Conservation (phyloP, 2,329 filamentous ascomycete species). For the Geosmithia putterillii region DNA sequence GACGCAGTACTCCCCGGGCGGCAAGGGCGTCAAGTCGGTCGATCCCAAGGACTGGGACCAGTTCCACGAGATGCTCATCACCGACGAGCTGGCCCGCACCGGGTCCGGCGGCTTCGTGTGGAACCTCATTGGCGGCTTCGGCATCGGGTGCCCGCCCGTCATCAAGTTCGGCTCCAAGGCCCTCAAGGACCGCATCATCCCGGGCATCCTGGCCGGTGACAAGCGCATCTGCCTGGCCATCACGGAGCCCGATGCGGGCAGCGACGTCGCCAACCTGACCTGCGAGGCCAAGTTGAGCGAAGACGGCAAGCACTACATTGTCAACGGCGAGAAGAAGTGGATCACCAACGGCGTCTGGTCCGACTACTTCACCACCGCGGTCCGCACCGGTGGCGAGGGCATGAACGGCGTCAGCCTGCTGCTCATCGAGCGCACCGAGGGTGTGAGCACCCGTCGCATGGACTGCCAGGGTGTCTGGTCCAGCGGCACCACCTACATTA, state of each 20-base stretch:
- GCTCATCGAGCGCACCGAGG: slow-evolving; percentile 81
- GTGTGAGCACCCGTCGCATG: slow-evolving; percentile 89
- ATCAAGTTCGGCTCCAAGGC: slow-evolving; percentile 84
- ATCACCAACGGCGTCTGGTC: slow-evolving; percentile 96
- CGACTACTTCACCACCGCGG: slow-evolving; percentile 77
- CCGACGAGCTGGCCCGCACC: slow-evolving; percentile 81
- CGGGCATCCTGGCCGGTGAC: slow-evolving; percentile 78
- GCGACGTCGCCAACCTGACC: slow-evolving; percentile 87
- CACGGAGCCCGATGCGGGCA: slow-evolving; percentile 90
- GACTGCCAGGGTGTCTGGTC: slow-evolving; percentile 98
- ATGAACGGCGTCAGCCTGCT: slow-evolving; percentile 91
- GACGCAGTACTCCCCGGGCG: slow-evolving; percentile 54
- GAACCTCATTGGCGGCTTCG: slow-evolving; percentile 94
- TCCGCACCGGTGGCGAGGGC: slow-evolving; percentile 75
- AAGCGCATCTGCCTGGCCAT: slow-evolving; percentile 97
- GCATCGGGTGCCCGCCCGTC: slow-evolving; percentile 83
- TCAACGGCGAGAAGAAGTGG: slow-evolving; percentile 99
- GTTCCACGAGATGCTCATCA: slow-evolving; percentile 94
- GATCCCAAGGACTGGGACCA: slow-evolving; percentile 87
- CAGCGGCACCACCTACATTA: slow-evolving; percentile 91
- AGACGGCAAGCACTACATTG: slow-evolving; percentile 97
- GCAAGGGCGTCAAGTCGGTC: slow-evolving; percentile 59
- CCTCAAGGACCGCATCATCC: slow-evolving; percentile 77
- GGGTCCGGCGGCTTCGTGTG: slow-evolving; percentile 91
- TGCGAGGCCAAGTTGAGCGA: slow-evolving; percentile 92